Base-by-base conservation (phyloP, 176 grass and related monocot genomes). In the Juncus inflexus region DNA sequence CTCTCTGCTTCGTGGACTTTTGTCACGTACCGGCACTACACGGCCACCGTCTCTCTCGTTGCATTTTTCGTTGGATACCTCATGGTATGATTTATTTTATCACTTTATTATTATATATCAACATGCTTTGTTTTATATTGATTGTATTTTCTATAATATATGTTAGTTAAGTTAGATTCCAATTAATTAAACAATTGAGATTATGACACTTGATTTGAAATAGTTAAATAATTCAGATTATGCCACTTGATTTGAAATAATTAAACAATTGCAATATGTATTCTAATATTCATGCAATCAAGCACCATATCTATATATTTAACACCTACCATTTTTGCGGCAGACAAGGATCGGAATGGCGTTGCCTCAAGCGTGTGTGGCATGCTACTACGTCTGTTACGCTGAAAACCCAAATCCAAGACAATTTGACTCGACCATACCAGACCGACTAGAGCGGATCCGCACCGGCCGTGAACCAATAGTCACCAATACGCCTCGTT, bases 281-380 rank as follows among this genome's bases (percentile, higher is more conserved):
- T 1, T n/a, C n/a, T 9, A 47, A 9, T 9, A 47, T 47, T 47
- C 43, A 47, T 47, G 9, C 43, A 47, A 9, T 47, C 9, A 47
- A 47, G 43, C 43, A 47, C 43, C 15, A 47, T 14, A 43, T 3
- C 5, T 16, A 67, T 45, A 42, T 16, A 47, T 47, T 8, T 43
- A 14, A 39, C 38, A 50, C 40, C 39, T 47, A 1, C 6, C 2
- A 47, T 9, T 47, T 47, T 9, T 47, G 43, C 9, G 43, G 64
- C 72, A 88, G 85, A 99, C 94, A n/a, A 71, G 94, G 74, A 99
- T 99, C 40, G 94, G 94, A 15, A 99, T 99, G 94, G 94, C 89
- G 78, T 67, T 99, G 83, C 85, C 94, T 35, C 94, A 99, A 63
- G 94, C 94, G 2, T 99, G 94, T 81, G 85, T 99, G 3, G 89